Evolutionary conservation across 495 filamentous ascomycete species (phyloP).

Genomic region (Viridothelium virens): DNA sequence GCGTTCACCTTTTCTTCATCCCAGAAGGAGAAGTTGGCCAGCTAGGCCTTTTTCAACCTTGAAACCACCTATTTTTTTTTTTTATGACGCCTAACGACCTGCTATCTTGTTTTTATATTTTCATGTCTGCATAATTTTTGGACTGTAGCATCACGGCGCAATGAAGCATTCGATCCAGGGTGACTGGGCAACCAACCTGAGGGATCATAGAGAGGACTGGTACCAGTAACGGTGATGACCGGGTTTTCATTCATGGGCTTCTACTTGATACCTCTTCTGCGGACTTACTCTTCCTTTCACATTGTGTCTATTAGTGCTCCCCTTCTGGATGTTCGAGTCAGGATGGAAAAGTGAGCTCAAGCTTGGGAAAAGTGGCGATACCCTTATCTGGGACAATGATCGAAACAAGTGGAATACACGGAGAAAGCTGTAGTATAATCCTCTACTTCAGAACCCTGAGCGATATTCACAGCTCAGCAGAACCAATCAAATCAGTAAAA

Average conservation of each 20-base stretch:
- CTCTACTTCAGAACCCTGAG: neutral
- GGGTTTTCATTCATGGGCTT: neutral
- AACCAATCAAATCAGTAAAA: conserved; percentile 6
- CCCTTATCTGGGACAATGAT: neutral
- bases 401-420: neutral
- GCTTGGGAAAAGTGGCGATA: neutral
- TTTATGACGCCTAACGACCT: conserved; percentile 1
- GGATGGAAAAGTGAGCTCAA: neutral
- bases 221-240: conserved; percentile 4
- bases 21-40: conserved; percentile 1
- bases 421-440: conserved; percentile 3
- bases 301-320: neutral
- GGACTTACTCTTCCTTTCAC: neutral
- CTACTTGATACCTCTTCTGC: conserved; percentile 2
- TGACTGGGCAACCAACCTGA: neutral
- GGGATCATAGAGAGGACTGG: neutral
- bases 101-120: conserved; percentile 1
- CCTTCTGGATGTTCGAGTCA: neutral
- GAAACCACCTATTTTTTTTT: neutral
- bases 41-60: neutral
- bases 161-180: neutral
- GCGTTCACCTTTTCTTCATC: conserved; percentile 5
- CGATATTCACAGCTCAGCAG: neutral
- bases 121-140: conserved; percentile 9
- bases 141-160: neutral